Percentiles rank a stretch among this genome's conserved stretches.
phyloP scores from a whole-genome alignment of 495 filamentous ascomycete species.

The Podospora bellae-mahoneyi region DNA sequence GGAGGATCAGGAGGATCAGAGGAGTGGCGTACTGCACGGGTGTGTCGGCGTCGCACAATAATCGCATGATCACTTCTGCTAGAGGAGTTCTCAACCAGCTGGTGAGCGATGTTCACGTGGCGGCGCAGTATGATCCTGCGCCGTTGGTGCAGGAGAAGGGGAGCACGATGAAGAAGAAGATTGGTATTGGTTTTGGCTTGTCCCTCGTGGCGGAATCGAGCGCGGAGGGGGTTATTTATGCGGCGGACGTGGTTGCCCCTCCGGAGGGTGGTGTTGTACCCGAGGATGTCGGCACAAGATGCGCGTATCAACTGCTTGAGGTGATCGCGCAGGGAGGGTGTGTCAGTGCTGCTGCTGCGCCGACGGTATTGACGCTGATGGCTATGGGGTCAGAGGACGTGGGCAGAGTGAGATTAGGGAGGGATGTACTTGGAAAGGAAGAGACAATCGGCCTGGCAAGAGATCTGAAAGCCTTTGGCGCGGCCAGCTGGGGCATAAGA shows the following conservation, averaged over 20 bases:
- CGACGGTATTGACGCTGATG: conserved; percentile 82
- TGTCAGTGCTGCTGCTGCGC: conserved; percentile 63
- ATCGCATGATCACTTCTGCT: conserved; percentile 88
- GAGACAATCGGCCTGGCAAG: conserved; percentile 73
- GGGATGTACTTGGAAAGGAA: conserved; percentile 75
- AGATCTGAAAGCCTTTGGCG: conserved; percentile 80
- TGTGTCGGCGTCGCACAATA: conserved; percentile 86
- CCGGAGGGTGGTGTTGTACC: conserved; percentile 75
- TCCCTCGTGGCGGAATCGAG: conserved; percentile 88
- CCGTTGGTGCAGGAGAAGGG: conserved; percentile 63
- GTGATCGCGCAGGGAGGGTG: conserved; percentile 77
- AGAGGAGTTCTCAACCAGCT: conserved; percentile 84
- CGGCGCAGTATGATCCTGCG: conserved; percentile 64
- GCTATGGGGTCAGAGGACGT: conserved; percentile 81
- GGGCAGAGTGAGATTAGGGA: conserved; percentile 56
- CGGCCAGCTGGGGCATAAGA: conserved; percentile 81
- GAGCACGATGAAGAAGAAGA: conserved; percentile 49
- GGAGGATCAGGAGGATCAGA: conserved; percentile 81
- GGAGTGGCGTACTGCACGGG: conserved; percentile 92
- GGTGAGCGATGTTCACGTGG: conserved; percentile 78
- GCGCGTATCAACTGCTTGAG: conserved; percentile 86
- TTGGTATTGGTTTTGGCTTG: conserved; percentile 80
- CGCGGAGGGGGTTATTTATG: conserved; percentile 72
- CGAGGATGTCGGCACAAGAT: conserved; percentile 84
- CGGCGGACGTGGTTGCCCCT: conserved; percentile 80